Base-by-base conservation (phyloP, 106 monocot genomes). In the Narthecium ossifragum region DNA sequence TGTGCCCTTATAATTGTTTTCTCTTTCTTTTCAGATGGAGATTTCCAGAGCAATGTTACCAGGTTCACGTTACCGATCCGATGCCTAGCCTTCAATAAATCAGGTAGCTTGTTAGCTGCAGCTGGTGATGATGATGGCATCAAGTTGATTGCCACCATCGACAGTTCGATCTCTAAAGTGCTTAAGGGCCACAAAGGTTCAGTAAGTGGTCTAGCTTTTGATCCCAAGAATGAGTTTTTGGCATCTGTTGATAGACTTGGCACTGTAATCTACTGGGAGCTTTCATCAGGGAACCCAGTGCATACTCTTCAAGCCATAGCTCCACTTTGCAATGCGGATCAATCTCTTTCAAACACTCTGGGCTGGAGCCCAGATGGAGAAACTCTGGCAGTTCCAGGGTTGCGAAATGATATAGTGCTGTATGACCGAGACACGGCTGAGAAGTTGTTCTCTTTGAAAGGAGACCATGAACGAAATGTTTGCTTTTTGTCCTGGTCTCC, bases 111-210 rank as follows among this genome's bases (percentile, higher is more conserved):
- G 40, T 75, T 98, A 52, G 96, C 96, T 46, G 98, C 91, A 2
- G 98, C 90, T 38, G 98, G 91, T 43, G 98, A 98, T 55, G 98
- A 98, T 47, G 98, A 98, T 48, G 91, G 91, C 45, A 98, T 98
- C 67, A 98, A 98, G 65, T 62, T 98, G 79, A 84, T 98, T 55
- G 84, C 98, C 23, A 98, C 98, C 15, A 48, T 98, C 2, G 91
- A 98, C 66, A 82, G 53, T 40, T 75, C 98, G 5, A 91, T 98
- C 49, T 87, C 91, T 12, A 75, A 73, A 51, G 84, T 98, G n/a
- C 81, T 98, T 34, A 98, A 88, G 66, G 87, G 87, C 18, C 98
- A 98, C 58, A 90, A 68, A 45, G 84, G 91, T 5, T 60, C 91
- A 12, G 84, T 98, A 17, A 98, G 84, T 36, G 66, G 84, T 10